Evolutionary conservation across 2,329 filamentous ascomycete genomes (phyloP).

Genomic region (Raffaelea arxii): DNA sequence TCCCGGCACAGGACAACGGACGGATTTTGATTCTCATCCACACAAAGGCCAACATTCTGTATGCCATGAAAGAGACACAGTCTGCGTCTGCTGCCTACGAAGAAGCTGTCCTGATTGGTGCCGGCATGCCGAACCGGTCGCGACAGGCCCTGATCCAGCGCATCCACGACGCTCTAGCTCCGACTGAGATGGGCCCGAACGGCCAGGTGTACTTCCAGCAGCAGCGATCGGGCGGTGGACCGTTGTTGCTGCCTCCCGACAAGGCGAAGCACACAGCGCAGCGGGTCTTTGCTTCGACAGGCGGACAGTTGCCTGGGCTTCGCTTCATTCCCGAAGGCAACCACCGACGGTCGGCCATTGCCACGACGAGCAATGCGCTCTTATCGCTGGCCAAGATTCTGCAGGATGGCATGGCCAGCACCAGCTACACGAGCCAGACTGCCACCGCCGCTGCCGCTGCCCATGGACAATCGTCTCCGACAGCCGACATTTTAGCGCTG

Average conservation of each 20-base stretch:
- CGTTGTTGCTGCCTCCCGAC: constrained; percentile 73
- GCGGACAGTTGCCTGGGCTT: constrained; percentile 68
- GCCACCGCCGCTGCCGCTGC: constrained; percentile 38
- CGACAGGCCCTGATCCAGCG: constrained; percentile 71
- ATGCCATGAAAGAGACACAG: constrained; percentile 73
- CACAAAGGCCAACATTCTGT: constrained; percentile 97
- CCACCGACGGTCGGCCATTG: constrained; percentile 69
- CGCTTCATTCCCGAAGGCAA: constrained; percentile 59
- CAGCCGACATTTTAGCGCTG: constrained; percentile 84
- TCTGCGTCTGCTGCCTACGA: constrained; percentile 84
- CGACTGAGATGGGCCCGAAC: constrained; percentile 21
- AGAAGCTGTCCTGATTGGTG: constrained; percentile 83
- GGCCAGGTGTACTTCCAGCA: constrained; percentile 6
- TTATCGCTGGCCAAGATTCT: constrained; percentile 95
- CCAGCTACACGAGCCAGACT: constrained; percentile 38
- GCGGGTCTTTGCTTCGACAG: constrained; percentile 67
- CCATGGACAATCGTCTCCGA: constrained; percentile 58
- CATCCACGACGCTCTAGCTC: constrained; percentile 62
- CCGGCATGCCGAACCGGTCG: constrained; percentile 58
- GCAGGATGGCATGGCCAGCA: constrained; percentile 85
- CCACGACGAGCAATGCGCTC: constrained; percentile 91
- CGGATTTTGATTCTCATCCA: constrained; percentile 89
- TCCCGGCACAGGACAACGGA: constrained; percentile 81
- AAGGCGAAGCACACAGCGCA: constrained; percentile 73
- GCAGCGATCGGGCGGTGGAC: constrained; percentile 35